Evolutionary conservation across 2,329 filamentous ascomycete species (phyloP).

Genomic region (Claviceps spartinae): DNA sequence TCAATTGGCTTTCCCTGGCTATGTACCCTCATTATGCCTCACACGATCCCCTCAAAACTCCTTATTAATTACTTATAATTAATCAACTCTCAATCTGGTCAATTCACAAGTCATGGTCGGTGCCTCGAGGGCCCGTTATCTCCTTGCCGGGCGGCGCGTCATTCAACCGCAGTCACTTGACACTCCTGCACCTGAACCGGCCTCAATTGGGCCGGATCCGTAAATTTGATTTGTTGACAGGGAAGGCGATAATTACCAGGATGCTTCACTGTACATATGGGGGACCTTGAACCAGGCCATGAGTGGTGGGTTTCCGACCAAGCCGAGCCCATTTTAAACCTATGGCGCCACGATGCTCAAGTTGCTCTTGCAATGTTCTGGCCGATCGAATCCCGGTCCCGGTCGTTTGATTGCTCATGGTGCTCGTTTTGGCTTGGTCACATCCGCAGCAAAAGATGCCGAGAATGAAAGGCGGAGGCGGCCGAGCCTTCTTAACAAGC

Average conservation of each 20-base stretch:
- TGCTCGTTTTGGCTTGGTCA: not conserved
- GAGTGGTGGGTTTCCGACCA: not conserved
- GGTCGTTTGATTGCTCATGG: not conserved
- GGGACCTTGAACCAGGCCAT: not conserved
- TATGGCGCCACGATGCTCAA: not conserved
- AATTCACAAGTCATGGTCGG: not conserved
- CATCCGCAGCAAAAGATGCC: not conserved
- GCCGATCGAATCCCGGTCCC: not conserved
- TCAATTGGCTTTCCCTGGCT: not conserved
- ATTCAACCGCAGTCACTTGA: not conserved
- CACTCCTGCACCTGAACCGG: not conserved
- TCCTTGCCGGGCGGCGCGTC: not conserved
- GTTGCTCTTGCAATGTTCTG: not conserved
- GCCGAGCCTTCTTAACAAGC: conserved; percentile 2
- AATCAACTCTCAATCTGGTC: not conserved
- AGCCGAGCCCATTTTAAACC: not conserved
- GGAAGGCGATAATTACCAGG: not conserved
- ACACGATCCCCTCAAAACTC: not conserved
- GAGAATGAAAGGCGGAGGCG: not conserved
- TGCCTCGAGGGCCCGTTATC: not conserved
- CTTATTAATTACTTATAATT: not conserved
- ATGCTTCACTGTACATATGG: not conserved
- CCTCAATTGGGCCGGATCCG: not conserved
- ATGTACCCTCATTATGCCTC: not conserved
- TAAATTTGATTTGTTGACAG: not conserved